Evolutionary conservation across 2,329 filamentous ascomycete species (phyloP).

Genomic region (Talaromyces sp.): DNA sequence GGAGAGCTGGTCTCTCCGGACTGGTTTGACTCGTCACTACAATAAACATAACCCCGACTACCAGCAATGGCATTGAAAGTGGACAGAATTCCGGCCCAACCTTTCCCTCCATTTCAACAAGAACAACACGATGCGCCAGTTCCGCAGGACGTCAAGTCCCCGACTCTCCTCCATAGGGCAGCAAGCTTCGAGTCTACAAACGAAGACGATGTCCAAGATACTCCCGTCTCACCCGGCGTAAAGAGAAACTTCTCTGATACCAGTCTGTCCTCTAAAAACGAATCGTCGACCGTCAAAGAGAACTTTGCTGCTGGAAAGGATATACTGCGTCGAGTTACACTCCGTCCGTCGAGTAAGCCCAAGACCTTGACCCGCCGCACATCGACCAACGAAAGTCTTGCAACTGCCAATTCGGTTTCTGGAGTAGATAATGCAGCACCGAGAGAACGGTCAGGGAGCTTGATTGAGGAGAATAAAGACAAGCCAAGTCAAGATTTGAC

Average conservation of each 20-base stretch:
- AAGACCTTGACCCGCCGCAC: slow-evolving; percentile 29
- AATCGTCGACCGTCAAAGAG: slow-evolving; percentile 37
- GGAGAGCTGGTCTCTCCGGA: slow-evolving; percentile 44
- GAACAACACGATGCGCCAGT: slow-evolving; percentile 11
- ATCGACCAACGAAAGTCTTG: not conserved
- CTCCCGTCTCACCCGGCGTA: slow-evolving; percentile 33
- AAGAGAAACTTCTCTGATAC: slow-evolving; percentile 52
- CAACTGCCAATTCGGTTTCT: not conserved
- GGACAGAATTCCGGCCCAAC: slow-evolving; percentile 22
- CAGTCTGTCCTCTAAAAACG: slow-evolving; percentile 39
- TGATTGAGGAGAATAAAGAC: slow-evolving; percentile 4
- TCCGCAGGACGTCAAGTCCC: slow-evolving; percentile 10
- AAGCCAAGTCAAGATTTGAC: not conserved
- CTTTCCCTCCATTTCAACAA: slow-evolving; percentile 22
- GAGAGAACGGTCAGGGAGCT: not conserved
- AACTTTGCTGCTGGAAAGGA: slow-evolving; percentile 41
- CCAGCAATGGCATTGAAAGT: slow-evolving; percentile 31
- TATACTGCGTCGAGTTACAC: slow-evolving; percentile 41
- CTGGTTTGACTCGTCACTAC: slow-evolving; percentile 15
- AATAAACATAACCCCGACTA: not conserved
- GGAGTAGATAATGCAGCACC: not conserved
- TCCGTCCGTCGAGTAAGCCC: slow-evolving; percentile 33
- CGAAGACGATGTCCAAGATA: slow-evolving; percentile 33
- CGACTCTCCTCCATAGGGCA: slow-evolving; percentile 46
- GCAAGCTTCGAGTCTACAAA: slow-evolving; percentile 60